Evolutionary conservation across 371 early-diverging fungal species (phyloP).

Genomic region (Apophysomyces variabilis): DNA sequence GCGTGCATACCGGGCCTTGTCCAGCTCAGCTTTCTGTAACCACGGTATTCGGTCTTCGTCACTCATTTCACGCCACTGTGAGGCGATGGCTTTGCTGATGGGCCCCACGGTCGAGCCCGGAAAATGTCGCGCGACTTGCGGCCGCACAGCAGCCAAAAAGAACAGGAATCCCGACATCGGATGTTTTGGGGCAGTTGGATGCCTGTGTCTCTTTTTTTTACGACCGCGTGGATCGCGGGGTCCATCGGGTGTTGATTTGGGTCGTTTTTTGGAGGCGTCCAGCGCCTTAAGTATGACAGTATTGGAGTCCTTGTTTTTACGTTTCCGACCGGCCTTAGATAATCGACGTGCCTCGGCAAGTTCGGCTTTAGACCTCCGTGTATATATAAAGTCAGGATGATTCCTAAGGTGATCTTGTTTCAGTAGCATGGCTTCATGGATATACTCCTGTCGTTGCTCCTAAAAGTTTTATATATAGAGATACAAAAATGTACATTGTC

Average conservation of each 20-base stretch:
- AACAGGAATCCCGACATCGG: conserved; percentile 82
- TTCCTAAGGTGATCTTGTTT: conserved; percentile 64
- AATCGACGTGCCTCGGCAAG: conserved; percentile 53
- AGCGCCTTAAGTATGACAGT: background rate
- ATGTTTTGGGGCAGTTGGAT: conserved; percentile 79
- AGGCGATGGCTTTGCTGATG: conserved; percentile 72
- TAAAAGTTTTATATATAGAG: conserved; percentile 13
- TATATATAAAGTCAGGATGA: conserved; percentile 65
- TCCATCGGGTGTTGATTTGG: conserved; percentile 22
- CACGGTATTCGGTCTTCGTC: conserved; percentile 64
- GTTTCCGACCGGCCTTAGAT: conserved; percentile 26
- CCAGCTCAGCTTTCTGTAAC: conserved; percentile 68
- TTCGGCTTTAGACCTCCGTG: conserved; percentile 65
- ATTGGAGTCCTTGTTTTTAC: background rate
- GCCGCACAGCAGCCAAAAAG: conserved; percentile 66
- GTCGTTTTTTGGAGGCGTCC: background rate
- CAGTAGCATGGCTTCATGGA: conserved; percentile 46
- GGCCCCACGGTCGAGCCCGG: conserved; percentile 76
- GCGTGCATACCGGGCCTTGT: conserved; percentile 77
- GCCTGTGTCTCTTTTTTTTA: conserved; percentile 70
- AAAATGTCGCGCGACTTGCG: conserved; percentile 58
- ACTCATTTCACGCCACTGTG: conserved; percentile 68
- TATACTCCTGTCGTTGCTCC: conserved; percentile 42
- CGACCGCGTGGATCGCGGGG: conserved; percentile 56
- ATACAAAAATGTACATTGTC: background rate